A percentile compares a stretch with the other conserved stretches of the same genome.
Evolutionary conservation across 202 grass and related monocot genomes (phyloP).

Genomic region (Bolboschoenoplectus hybrid): DNA sequence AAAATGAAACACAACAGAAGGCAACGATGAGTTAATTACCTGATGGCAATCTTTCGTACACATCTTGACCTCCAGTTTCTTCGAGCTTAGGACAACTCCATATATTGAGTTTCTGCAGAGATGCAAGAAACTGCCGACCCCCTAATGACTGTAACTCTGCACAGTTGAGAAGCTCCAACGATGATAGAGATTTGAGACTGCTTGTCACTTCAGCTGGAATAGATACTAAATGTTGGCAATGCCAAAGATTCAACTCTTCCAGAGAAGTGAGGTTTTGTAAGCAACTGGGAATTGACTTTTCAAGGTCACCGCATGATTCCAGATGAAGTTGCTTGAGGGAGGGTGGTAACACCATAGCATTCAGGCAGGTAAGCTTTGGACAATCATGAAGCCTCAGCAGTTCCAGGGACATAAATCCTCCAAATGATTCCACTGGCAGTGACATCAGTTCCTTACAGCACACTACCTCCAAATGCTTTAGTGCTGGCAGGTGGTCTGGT

Average conservation of each 20-base stretch:
- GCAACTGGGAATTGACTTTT: conserved; percentile 20
- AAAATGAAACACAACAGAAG: not conserved
- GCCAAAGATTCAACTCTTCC: not conserved
- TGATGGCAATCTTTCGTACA: not conserved
- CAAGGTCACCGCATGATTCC: not conserved
- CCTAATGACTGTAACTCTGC: conserved; percentile 1
- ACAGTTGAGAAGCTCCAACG: not conserved
- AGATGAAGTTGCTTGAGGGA: not conserved
- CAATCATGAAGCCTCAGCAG: not conserved
- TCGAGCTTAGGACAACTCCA: conserved; percentile 15
- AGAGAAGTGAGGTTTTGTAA: conserved; percentile 33
- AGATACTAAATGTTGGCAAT: not conserved
- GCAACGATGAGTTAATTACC: not conserved
- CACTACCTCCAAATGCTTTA: not conserved
- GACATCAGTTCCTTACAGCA: not conserved
- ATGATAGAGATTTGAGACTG: conserved; percentile 6
- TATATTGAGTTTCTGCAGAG: not conserved
- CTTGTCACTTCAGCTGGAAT: not conserved
- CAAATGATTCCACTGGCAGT: not conserved
- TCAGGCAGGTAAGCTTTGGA: conserved; percentile 16
- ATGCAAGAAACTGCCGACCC: not conserved
- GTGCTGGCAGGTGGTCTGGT: not conserved
- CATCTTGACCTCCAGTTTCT: not conserved
- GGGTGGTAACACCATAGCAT: conserved; percentile 10
- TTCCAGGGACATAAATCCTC: not conserved